Evolutionary conservation across 1,139 yeast species (phyloP), one percentile per base, ranked within the genome.

Genomic region (Wickerhamomyces sp.): DNA sequence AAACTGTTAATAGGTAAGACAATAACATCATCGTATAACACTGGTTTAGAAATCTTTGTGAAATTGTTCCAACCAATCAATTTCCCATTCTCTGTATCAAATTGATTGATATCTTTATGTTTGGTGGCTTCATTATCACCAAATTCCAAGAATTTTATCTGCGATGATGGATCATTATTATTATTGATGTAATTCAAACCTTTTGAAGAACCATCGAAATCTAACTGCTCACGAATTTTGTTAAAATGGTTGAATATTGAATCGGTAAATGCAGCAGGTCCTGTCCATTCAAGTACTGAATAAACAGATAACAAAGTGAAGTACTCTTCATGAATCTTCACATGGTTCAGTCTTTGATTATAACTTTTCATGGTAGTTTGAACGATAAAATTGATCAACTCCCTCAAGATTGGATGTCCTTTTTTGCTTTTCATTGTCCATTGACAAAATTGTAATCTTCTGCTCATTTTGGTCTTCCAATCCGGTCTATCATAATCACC

Each of bases 191-290:
- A 33, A 1, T 8, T 9, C 25, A 30, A 17, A 6, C 28, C 26
- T 12, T 26, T 14, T 4, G 13, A 7, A 59, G 58, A 16, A 54
- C 48, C 13, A 19, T 17, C 2, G 13, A 12, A 13, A 5, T 19
- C 15, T 10, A 57, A 46, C 26, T 52, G 40, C 36, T 71, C 19
- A 19, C 21, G 51, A 26, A 73, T 62, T 49, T 70, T 76, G 60
- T 74, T 82, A 68, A 91, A 65, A 58, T 89, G 88, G 23, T 69
- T 71, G 54, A 89, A 84, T 11, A 88, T 72, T 4, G 75, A 60
- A 58, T 91, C 97, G 0, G 97, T 86, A 76, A 89, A 91, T 12
- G 84, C 71, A 1, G 95, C 97, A 2, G 96, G 95, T 0, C 97
- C 98, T 0, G 97, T 89, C 97, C 97, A 91, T 54, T 87, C 78